These are phyloP conservation scores for Steccherinum ochraceum DNA, from an alignment of 768 basidiomycete species.

Conservation along the genomic window DNA sequence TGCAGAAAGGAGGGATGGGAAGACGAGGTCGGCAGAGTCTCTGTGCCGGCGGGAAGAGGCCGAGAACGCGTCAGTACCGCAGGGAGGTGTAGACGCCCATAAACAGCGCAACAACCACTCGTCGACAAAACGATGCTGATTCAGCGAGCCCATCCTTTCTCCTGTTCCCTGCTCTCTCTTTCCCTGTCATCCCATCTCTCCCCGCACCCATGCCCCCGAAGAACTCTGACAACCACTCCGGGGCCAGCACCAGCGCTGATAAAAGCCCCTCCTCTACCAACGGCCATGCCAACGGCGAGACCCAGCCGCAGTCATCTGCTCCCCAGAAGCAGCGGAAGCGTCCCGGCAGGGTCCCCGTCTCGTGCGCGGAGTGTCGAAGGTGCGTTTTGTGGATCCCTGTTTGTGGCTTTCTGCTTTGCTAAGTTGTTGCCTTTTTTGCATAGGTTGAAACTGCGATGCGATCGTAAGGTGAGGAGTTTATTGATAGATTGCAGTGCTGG, in stretches of 20 bases:
- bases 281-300: constrained; percentile 12
- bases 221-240: neutral
- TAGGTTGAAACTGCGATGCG: constrained; percentile 28
- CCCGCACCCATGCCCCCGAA: neutral
- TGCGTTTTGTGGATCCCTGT: constrained; percentile 9
- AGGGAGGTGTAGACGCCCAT: neutral
- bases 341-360: constrained; percentile 42
- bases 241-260: neutral
- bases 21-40: no score
- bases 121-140: neutral
- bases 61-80: neutral
- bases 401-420: neutral
- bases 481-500: no score
- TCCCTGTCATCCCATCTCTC: no score
- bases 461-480: constrained; percentile 22
- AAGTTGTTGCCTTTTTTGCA: no score
- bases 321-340: constrained; percentile 34
- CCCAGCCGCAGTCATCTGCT: no score
- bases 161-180: no score
- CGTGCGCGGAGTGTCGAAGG: constrained; percentile 30
- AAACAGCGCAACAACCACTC: no score
- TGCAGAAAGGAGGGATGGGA: no score
- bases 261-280: no score
- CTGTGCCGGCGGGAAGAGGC: no score
- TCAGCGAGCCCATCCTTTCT: neutral